phyloP scores from a whole-genome alignment of 202 grass and related monocot species.

The Musa balbisiana region DNA sequence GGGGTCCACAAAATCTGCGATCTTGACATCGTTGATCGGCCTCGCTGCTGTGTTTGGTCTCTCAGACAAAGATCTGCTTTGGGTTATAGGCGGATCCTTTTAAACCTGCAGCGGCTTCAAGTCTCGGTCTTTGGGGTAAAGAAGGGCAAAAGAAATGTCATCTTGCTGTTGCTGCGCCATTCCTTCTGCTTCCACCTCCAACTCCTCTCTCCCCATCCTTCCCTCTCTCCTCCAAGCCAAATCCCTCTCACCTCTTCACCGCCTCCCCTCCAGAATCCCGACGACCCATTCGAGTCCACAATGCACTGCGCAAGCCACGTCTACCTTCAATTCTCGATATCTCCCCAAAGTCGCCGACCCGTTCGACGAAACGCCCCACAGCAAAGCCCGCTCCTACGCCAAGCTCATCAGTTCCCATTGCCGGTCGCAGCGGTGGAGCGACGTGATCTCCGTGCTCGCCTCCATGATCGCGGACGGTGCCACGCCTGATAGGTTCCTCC shows the following conservation, averaged over 20 bases:
- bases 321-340: not conserved
- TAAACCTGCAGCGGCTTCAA: not conserved
- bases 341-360: conserved; percentile 5
- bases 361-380: conserved; percentile 12
- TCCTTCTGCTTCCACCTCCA: not conserved
- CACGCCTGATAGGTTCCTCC: conserved; percentile 49
- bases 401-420: conserved; percentile 36
- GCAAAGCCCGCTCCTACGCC: conserved; percentile 27
- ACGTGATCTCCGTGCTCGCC: conserved; percentile 38
- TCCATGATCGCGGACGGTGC: conserved; percentile 38
- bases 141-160: not conserved
- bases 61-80: too few relatives aligned
- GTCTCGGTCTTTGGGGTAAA: not conserved
- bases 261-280: not conserved
- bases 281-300: not conserved
- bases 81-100: not conserved
- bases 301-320: not conserved
- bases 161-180: not conserved
- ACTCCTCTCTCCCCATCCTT: not conserved
- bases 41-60: too few relatives aligned
- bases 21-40: too few relatives aligned
- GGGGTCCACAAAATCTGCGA: too few relatives aligned
- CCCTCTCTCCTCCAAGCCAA: not conserved
- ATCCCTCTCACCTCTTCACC: not conserved
- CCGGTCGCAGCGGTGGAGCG: conserved; percentile 38